These are phyloP conservation scores for Hirschfeldia incana DNA, from an alignment of 345 rosid genomes.

Conservation along the genomic window DNA sequence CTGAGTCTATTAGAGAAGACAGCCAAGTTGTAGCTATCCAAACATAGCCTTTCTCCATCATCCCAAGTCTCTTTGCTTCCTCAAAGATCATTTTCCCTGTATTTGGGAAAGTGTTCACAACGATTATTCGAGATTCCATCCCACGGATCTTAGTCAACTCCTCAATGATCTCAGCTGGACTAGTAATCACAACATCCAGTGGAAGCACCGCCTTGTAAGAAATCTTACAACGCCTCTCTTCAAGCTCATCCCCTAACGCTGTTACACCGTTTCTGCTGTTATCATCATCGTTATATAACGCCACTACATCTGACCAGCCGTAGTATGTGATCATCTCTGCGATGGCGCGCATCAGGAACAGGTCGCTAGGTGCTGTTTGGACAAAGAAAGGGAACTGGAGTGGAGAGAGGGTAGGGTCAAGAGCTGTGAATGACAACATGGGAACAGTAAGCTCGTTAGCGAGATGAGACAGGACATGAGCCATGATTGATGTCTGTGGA, in stretches of 20 bases:
- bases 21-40: conserved; percentile 91
- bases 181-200: conserved; percentile 49
- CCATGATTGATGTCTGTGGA: conserved; percentile 79
- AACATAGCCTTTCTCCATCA: conserved; percentile 79
- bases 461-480: conserved; percentile 80
- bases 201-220: conserved; percentile 74
- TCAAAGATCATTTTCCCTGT: conserved; percentile 72
- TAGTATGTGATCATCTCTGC: conserved; percentile 70
- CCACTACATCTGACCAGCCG: conserved; percentile 71
- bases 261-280: conserved; percentile 69
- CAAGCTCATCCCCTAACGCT: conserved; percentile 67
- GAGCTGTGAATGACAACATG: conserved; percentile 75
- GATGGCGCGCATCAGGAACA: conserved; percentile 79
- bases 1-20: conserved; percentile 72
- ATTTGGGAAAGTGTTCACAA: conserved; percentile 53
- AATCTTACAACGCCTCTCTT: conserved; percentile 62
- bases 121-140: conserved; percentile 77
- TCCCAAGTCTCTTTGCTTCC: conserved; percentile 71
- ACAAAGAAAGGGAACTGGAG: conserved; percentile 89
- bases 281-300: conserved; percentile 77
- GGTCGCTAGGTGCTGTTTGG: conserved; percentile 89
- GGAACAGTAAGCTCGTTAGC: conserved; percentile 85
- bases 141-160: conserved; percentile 56
- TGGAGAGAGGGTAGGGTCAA: conserved; percentile 76
- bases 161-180: conserved; percentile 40